phyloP scores from a whole-genome alignment of 75 land plant species.

The Pinus taeda region DNA sequence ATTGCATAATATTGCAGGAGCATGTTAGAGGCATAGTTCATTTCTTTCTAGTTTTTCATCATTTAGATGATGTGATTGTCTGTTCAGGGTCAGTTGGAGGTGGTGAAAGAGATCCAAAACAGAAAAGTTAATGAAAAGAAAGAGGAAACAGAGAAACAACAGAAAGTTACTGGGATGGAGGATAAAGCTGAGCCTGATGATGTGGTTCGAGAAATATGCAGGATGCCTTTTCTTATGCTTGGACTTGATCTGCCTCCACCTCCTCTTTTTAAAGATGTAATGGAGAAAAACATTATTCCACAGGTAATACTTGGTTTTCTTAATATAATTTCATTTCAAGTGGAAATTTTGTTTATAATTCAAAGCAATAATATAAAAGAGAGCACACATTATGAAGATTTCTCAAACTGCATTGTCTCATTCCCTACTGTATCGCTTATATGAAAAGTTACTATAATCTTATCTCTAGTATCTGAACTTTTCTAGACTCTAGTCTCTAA shows the following conservation, averaged over 20 bases:
- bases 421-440: no score
- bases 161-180: conserved; percentile 15
- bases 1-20: not conserved
- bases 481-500: no score
- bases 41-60: not conserved
- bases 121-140: conserved; percentile 34
- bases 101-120: conserved; percentile 72
- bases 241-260: conserved; percentile 98
- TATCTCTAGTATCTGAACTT: no score
- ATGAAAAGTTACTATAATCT: no score
- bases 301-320: conserved; percentile 49
- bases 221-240: conserved; percentile 97
- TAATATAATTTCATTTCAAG: not conserved
- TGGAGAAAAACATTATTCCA: conserved; percentile 99
- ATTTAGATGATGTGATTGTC: conserved; percentile 1
- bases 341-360: not conserved
- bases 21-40: not conserved
- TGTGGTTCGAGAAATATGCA: conserved; percentile 53
- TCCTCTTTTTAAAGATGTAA: conserved; percentile 95
- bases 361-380: no score
- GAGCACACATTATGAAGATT: no score
- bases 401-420: no score
- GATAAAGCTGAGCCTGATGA: conserved; percentile 27
- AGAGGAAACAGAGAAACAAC: conserved; percentile 43
- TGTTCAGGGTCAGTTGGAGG: conserved; percentile 91